phyloP scores from a whole-genome alignment of 2,329 filamentous ascomycete genomes.

The Colletotrichum endophyticum region DNA sequence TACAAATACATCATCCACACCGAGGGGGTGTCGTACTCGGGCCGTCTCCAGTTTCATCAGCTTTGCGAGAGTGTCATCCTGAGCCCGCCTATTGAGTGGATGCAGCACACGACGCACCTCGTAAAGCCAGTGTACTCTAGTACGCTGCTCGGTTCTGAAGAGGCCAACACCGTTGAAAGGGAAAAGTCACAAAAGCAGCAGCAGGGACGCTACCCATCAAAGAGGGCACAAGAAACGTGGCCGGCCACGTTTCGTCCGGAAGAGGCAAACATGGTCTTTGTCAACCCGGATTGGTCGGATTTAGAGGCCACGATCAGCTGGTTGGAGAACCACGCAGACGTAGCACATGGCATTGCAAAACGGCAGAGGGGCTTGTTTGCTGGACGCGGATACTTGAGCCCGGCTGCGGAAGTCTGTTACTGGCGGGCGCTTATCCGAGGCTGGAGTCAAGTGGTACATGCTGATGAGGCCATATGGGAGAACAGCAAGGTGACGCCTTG shows the following conservation, averaged over 20 bases:
- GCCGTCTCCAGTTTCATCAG: constrained; percentile 56
- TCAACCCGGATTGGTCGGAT: constrained; percentile 56
- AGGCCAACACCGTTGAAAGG: neutral
- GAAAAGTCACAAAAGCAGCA: neutral
- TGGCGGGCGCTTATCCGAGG: constrained; percentile 54
- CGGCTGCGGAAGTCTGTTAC: constrained; percentile 58
- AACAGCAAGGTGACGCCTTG: constrained; percentile 19
- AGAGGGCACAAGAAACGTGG: constrained; percentile 36
- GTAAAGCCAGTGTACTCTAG: constrained; percentile 47
- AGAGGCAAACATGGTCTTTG: constrained; percentile 55
- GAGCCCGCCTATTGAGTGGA: constrained; percentile 51
- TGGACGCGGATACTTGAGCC: constrained; percentile 49
- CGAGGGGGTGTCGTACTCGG: constrained; percentile 59
- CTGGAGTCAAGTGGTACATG: constrained; percentile 47
- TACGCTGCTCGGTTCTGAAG: constrained; percentile 21
- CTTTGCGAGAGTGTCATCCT: constrained; percentile 54
- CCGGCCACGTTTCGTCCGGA: constrained; percentile 33
- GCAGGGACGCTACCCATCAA: neutral
- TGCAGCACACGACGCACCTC: constrained; percentile 56
- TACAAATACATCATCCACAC: constrained; percentile 58
- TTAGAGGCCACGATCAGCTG: constrained; percentile 49
- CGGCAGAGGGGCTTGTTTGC: constrained; percentile 50
- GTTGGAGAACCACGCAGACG: constrained; percentile 45
- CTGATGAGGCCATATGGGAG: constrained; percentile 28
- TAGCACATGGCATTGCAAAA: constrained; percentile 51